Conservation (phyloP, 116 monocot genomes). For the Cymodocea nodosa region DNA sequence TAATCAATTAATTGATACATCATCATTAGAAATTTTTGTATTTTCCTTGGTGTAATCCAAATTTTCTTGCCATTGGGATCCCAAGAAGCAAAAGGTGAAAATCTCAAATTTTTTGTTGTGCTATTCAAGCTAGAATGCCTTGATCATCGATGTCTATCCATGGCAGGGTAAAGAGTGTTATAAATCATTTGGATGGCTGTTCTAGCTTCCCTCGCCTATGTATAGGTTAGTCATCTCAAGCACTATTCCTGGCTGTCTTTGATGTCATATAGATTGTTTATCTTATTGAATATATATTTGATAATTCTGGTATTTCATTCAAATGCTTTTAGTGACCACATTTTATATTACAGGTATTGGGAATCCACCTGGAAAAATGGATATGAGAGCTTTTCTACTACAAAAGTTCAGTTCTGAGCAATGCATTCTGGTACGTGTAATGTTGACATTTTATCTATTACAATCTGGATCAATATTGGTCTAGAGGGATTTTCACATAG, state of each 20-base stretch:
- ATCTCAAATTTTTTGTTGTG: no score
- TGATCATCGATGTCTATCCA: neutral
- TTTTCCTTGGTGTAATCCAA: no score
- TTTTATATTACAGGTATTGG: constrained; percentile 56
- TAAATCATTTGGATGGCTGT: constrained; percentile 57
- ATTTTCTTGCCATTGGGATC: no score
- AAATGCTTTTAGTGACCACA: no score
- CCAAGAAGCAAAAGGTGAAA: no score
- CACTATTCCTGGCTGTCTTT: no score
- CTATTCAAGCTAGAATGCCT: neutral
- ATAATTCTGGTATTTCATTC: no score
- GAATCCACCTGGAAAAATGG: constrained; percentile 84
- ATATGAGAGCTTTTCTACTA: constrained; percentile 73
- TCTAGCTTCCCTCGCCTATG: constrained; percentile 72
- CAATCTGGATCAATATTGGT: neutral
- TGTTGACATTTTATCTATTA: neutral
- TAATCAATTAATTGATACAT: no score
- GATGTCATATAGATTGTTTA: no score
- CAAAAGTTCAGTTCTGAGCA: constrained; percentile 19
- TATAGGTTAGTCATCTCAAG: constrained; percentile 36
- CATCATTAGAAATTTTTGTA: no score
- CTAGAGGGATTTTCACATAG: neutral
- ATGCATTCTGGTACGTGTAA: neutral
- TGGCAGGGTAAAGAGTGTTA: constrained; percentile 64
- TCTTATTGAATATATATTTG: no score